These are phyloP conservation scores for Ailanthus altissimus DNA, from an alignment of 345 rosid genomes.

Conservation along the genomic window DNA sequence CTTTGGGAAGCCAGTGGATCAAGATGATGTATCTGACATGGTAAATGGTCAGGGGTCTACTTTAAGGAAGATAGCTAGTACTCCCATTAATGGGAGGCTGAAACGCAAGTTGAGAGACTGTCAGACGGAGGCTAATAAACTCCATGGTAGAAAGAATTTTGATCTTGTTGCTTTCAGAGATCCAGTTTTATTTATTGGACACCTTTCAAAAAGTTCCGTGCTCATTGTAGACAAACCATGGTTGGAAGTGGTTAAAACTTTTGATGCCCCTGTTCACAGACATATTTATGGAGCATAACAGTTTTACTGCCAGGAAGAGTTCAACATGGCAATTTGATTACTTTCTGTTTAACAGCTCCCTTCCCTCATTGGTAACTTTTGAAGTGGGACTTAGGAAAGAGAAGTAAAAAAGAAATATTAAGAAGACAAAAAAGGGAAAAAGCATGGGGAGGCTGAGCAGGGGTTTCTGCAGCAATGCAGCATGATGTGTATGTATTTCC, in stretches of 20 bases:
- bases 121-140: constrained; percentile 46
- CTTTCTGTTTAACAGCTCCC: neutral
- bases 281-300: constrained; percentile 77
- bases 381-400: neutral
- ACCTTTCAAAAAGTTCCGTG: constrained; percentile 70
- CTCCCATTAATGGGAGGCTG: constrained; percentile 42
- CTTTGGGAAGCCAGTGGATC: constrained; percentile 75
- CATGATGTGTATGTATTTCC: constrained; percentile 36
- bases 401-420: neutral
- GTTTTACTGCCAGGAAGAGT: constrained; percentile 1
- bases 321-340: constrained; percentile 2
- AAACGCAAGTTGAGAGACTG: constrained; percentile 55
- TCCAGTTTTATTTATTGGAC: constrained; percentile 85
- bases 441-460: neutral
- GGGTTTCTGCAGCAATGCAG: constrained; percentile 19
- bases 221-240: constrained; percentile 90
- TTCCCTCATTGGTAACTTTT: neutral
- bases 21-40: constrained; percentile 53
- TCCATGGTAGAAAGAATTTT: constrained; percentile 59
- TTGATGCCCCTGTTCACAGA: constrained; percentile 86
- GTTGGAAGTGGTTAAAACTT: constrained; percentile 75
- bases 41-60: constrained; percentile 46
- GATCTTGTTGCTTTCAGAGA: constrained; percentile 76
- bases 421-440: neutral
- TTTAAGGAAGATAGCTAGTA: constrained; percentile 42